Conservation (phyloP, 2,329 filamentous ascomycete genomes). For the Zalaria sp. region DNA sequence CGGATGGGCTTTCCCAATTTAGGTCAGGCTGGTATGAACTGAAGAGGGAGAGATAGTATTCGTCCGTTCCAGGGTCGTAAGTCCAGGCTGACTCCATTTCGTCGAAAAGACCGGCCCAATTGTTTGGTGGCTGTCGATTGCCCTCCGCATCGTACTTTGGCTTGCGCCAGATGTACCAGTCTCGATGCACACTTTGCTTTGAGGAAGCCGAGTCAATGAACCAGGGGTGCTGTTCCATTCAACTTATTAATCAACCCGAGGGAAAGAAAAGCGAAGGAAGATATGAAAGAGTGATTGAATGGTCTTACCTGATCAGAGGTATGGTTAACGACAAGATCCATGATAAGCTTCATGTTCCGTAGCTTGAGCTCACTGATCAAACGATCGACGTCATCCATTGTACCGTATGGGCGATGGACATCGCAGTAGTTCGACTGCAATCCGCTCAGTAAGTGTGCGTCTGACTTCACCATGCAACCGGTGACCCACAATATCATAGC, state of each 20-base stretch:
- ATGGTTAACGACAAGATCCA: slow-evolving; percentile 65
- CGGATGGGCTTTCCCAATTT: slow-evolving; percentile 62
- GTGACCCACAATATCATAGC: slow-evolving; percentile 41
- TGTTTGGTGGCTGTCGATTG: slow-evolving; percentile 53
- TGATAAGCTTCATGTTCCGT: slow-evolving; percentile 52
- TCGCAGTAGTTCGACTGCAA: slow-evolving; percentile 41
- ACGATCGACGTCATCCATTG: slow-evolving; percentile 47
- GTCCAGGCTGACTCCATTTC: slow-evolving; percentile 39
- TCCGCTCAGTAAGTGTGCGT: too few species aligned
- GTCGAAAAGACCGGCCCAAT: slow-evolving; percentile 51
- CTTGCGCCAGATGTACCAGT: slow-evolving; percentile 52
- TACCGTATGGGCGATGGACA: slow-evolving; percentile 50
- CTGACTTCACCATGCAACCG: too few species aligned
- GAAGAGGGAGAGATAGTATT: slow-evolving; percentile 66
- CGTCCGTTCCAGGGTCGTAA: slow-evolving; percentile 53
- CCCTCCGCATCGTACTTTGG: slow-evolving; percentile 31
- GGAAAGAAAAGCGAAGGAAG: too few species aligned
- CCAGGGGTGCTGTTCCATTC: slow-evolving; percentile 41
- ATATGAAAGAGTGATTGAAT: too few species aligned
- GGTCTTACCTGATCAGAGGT: slow-evolving; percentile 38
- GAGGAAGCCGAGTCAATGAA: slow-evolving; percentile 52
- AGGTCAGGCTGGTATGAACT: slow-evolving; percentile 63
- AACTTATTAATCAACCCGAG: too few species aligned
- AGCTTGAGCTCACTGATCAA: slow-evolving; percentile 44
- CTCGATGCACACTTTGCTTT: slow-evolving; percentile 47